Evolutionary conservation across 2,329 filamentous ascomycete species (phyloP), one percentile per base, ranked within the genome.

Genomic region (Coleophoma eucalyptorum): DNA sequence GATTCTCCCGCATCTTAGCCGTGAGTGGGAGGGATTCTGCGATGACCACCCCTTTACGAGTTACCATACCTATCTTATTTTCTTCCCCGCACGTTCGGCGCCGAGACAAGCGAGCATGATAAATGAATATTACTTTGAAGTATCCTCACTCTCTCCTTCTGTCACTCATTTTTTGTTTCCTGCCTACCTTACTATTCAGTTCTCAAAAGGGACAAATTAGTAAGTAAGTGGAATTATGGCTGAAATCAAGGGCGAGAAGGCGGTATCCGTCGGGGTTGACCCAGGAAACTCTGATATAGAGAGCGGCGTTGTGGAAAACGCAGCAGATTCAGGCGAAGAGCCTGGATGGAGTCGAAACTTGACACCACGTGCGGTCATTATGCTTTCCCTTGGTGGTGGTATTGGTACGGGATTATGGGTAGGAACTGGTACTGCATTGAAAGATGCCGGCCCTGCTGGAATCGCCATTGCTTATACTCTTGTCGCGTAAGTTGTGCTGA

Each of bases 311-410:
- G 35, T 38, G 15, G 42, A 44, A 32, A 16, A 11, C 12, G 13
- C 20, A 15, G 16, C 10, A 10, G 26, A 26, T 8, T 26, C 26
- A 3, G 16, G 42, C 42, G 42, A 44, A 16, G 42, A 44, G n/a
- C 26, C 21, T 43, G 66, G 66, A 2, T 68, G 60, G 35, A 63
- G 65, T 34, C 62, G 67, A 19, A 58, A 57, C 20, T 59, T 69
- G 13, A 59, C 59, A 1, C 59, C 64, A 44, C 58, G 67, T 21
- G 62, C 67, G 41, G 64, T 69, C 44, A 69, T 69, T 62, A 69
- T 69, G 65, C 66, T 68, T 62, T 68, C 66, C 11, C 66, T 69
- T 52, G 67, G 67, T 0, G 66, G 63, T 18, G 67, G 66, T 1
- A 66, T 69, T 43, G 67, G 65, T 0, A 67, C 62, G 1, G 67